Evolutionary conservation across 2,329 filamentous ascomycete species (phyloP).

Genomic region (Cordyceps cicadae): DNA sequence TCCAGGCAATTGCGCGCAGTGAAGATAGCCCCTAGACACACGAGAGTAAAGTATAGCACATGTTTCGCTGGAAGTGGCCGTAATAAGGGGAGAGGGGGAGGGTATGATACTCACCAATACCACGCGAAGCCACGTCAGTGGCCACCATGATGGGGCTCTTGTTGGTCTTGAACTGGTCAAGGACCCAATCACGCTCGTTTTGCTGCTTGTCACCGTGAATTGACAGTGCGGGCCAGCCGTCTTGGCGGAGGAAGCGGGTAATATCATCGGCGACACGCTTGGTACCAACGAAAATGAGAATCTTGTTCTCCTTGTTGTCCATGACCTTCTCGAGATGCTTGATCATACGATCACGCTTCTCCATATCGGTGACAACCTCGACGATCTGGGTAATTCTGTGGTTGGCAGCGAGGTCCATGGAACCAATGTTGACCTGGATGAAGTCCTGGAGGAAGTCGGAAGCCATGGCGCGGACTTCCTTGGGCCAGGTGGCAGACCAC

Average conservation of each 20-base stretch:
- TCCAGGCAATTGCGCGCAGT: conserved; percentile 89
- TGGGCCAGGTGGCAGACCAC: conserved; percentile 99
- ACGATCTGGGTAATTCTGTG: conserved; percentile 97
- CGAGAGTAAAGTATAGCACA: conserved; percentile 76
- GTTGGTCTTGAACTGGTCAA: conserved; percentile 98
- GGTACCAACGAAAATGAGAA: conserved; percentile 85
- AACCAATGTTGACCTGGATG: conserved; percentile 98
- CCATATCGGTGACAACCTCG: conserved; percentile 89
- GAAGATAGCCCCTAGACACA: conserved; percentile 78
- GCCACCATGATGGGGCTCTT: conserved; percentile 99
- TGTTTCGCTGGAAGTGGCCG: conserved; percentile 50
- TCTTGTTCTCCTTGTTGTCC: conserved; percentile 93
- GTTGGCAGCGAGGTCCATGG: conserved; percentile 91
- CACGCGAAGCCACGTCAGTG: conserved; percentile 98
- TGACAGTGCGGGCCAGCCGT: conserved; percentile 94
- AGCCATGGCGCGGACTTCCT: conserved; percentile 90
- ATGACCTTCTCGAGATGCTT: conserved; percentile 97
- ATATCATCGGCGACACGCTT: conserved; percentile 98
- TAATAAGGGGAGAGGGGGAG: conserved; percentile 33
- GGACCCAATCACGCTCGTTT: conserved; percentile 98
- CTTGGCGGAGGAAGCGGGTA: conserved; percentile 91
- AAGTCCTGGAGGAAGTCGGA: conserved; percentile 88
- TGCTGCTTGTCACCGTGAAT: conserved; percentile 99
- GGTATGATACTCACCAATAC: conserved; percentile 92
- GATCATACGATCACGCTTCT: conserved; percentile 96